phyloP scores from a whole-genome alignment of 192 early-diverging fungal genomes.

The Fimicolochytrium jonesii region DNA sequence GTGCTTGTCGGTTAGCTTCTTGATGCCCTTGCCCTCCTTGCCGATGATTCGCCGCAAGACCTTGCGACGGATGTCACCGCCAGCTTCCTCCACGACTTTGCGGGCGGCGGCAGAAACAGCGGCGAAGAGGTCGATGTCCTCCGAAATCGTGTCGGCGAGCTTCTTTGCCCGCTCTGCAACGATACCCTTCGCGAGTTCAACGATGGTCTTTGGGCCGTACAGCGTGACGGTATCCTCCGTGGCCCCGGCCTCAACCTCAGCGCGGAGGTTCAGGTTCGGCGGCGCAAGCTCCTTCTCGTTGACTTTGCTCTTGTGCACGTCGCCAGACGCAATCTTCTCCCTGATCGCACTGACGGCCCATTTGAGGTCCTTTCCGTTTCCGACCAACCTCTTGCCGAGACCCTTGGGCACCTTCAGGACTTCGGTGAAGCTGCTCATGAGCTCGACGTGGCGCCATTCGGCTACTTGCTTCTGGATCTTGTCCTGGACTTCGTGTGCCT shows the following conservation, averaged over 20 bases:
- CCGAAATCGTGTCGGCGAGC: conserved; percentile 61
- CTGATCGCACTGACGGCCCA: conserved; percentile 44
- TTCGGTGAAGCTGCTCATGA: conserved; percentile 41
- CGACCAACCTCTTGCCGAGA: conserved; percentile 29
- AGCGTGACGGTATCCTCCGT: conserved; percentile 38
- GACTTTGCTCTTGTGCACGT: conserved; percentile 25
- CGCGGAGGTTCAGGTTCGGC: conserved; percentile 20
- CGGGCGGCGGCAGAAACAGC: conserved; percentile 42
- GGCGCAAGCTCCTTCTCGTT: conserved; percentile 26
- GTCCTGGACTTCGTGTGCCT: conserved; percentile 66
- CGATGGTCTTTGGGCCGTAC: conserved; percentile 49
- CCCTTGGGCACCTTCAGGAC: conserved; percentile 44
- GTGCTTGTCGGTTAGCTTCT: conserved; percentile 69
- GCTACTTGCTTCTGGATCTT: conserved; percentile 65
- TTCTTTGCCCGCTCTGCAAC: conserved; percentile 36
- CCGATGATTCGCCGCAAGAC: conserved; percentile 67
- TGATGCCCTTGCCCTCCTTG: conserved; percentile 81
- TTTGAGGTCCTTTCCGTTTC: conserved; percentile 15
- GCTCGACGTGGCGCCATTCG: conserved; percentile 67
- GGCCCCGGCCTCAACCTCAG: conserved; percentile 23
- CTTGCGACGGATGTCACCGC: conserved; percentile 32
- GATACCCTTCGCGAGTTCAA: conserved; percentile 35
- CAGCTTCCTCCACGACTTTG: conserved; percentile 42
- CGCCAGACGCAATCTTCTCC: conserved; percentile 29
- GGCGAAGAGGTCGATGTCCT: conserved; percentile 70